These are phyloP conservation scores for Euphorbia pulcherrima DNA, from an alignment of 345 rosid genomes.

Conservation along the genomic window DNA sequence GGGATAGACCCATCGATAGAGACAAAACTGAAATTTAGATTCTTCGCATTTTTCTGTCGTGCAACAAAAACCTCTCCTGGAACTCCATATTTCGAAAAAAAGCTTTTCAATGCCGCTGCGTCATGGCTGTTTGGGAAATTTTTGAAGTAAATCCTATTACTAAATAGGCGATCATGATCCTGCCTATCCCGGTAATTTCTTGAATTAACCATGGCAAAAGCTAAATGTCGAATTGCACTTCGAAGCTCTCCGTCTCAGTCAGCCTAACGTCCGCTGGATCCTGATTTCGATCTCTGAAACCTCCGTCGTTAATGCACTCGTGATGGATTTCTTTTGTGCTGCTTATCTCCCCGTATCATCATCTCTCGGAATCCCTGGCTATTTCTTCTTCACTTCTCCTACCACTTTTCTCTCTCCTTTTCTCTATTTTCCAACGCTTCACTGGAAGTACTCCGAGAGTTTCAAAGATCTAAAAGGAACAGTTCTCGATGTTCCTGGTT, in stretches of 20 bases:
- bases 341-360: constrained; percentile 13
- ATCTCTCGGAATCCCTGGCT: constrained; percentile 23
- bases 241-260: constrained; percentile 16
- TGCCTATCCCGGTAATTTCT: too few relatives aligned
- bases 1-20: too few relatives aligned
- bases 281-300: constrained; percentile 15
- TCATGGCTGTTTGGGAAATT: too few relatives aligned
- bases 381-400: constrained; percentile 19
- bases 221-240: too few relatives aligned
- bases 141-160: too few relatives aligned
- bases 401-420: constrained; percentile 5
- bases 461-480: constrained; percentile 13
- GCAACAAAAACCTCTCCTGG: too few relatives aligned
- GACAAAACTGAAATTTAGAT: too few relatives aligned
- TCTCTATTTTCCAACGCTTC: constrained; percentile 18
- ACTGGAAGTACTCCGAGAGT: constrained; percentile 7
- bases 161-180: too few relatives aligned
- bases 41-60: too few relatives aligned
- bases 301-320: constrained; percentile 14
- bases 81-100: too few relatives aligned
- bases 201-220: too few relatives aligned
- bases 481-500: constrained; percentile 26
- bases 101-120: too few relatives aligned
- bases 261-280: constrained; percentile 20
- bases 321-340: constrained; percentile 28